These are phyloP conservation scores for Metschnikowia cubensis DNA, from an alignment of 805 yeast genomes.

Conservation along the genomic window DNA sequence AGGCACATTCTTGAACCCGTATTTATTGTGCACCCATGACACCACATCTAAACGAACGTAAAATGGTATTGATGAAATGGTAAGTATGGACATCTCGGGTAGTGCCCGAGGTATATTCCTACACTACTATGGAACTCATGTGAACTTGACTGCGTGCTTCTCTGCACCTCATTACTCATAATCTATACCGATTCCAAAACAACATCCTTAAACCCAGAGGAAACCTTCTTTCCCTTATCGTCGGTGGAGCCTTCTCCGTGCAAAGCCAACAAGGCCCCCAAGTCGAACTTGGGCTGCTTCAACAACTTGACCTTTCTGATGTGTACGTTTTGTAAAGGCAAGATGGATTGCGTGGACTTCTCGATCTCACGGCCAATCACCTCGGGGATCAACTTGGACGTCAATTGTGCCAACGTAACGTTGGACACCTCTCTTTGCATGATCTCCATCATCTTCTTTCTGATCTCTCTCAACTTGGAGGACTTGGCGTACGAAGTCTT, in stretches of 20 bases:
- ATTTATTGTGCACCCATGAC: too few species aligned
- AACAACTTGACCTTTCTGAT: constrained; percentile 98
- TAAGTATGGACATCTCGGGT: too few species aligned
- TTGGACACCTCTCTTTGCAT: constrained; percentile 94
- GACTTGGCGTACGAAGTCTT: constrained; percentile 98
- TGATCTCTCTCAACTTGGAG: constrained; percentile 93
- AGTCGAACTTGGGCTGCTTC: constrained; percentile 98
- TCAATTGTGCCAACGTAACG: constrained; percentile 93
- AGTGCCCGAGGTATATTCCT: too few species aligned
- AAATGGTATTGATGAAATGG: too few species aligned
- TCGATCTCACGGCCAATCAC: constrained; percentile 98
- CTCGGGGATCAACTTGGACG: constrained; percentile 96
- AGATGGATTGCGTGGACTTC: constrained; percentile 90
- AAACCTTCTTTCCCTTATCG: constrained; percentile 98
- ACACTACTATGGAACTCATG: too few species aligned
- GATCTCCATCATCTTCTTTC: constrained; percentile 95
- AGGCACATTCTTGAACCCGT: too few species aligned
- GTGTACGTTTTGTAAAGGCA: constrained; percentile 98
- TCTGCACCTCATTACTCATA: constrained; percentile 5
- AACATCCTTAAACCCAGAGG: constrained; percentile 96
- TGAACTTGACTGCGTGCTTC: neutral
- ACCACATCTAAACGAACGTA: too few species aligned
- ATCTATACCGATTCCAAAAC: constrained; percentile 91
- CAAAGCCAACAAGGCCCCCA: constrained; percentile 91
- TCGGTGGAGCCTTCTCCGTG: constrained; percentile 91